Evolutionary conservation across 129 eudicot species (phyloP), one percentile per base, ranked within the genome.

Genomic region (Calendula officinalis): DNA sequence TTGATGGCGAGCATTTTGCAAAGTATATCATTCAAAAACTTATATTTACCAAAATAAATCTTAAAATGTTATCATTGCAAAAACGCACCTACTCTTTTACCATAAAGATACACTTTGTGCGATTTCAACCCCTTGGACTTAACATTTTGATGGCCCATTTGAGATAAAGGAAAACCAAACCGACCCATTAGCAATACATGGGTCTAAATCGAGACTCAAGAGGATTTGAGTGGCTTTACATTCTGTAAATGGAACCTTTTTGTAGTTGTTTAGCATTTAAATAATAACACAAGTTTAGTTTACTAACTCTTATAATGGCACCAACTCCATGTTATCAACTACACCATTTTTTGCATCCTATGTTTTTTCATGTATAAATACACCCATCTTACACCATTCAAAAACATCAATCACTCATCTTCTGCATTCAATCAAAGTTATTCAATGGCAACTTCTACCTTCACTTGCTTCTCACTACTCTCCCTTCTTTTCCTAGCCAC

Each of bases 401-500:
- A 57, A 58, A 57, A 9, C 47, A 37, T 41, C 68, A 30, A 39
- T 49, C 50, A 48, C n/a, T 69, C 67, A 50, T 60, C 34, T 45
- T 45, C 50, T 11, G 50, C 33, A n/a, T 53, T 65, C 55, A 14
- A 52, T 56, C 65, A 56, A 68, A 42, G 60, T 14, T 16, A 36
- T 16, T 48, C 70, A 32, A 47, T 49, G 68, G 41, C 70, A 52
- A 41, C 77, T 7, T 70, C 47, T 54, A 48, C 13, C 34, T 70
- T 42, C 55, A 46, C 67, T 62, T 74, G 34, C 7, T 32, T 52
- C 34, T 75, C 34, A 45, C 66, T 54, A 7, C 46, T 67, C 44
- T 67, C 64, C 35, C 64, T 55, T 67, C 55, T 67, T 35, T 13
- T 67, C 64, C 64, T 67, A 67, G 72, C 55, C 71, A 51, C 61